Evolutionary conservation across 1,284 basidiomycete species (phyloP).

Genomic region (Laetiporus sulphureus): DNA sequence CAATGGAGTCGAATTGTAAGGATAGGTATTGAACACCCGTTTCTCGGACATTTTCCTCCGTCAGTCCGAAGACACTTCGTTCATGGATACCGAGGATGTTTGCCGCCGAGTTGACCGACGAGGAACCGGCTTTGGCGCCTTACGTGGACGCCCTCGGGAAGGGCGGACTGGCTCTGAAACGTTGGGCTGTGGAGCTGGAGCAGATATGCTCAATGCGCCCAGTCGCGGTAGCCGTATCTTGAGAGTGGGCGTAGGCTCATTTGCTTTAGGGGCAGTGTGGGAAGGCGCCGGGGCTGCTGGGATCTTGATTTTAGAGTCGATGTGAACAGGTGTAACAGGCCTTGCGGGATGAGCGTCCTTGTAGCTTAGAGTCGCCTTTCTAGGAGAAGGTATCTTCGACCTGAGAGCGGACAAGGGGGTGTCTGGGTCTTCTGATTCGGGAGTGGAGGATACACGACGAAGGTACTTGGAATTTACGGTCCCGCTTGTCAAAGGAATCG

Average conservation of each 20-base stretch:
- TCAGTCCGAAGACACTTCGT: too few species aligned
- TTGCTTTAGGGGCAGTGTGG: slow-evolving; percentile 4
- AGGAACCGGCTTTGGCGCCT: slow-evolving; percentile 4
- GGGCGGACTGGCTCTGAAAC: slow-evolving; percentile 1
- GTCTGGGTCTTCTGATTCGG: slow-evolving; percentile 2
- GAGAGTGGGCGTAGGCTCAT: slow-evolving; percentile 34
- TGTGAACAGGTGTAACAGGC: too few species aligned
- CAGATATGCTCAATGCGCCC: slow-evolving; percentile 18
- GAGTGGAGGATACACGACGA: too few species aligned
- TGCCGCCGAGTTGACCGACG: slow-evolving; percentile 15
- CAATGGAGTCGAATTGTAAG: too few species aligned
- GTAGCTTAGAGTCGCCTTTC: not conserved
- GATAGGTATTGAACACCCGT: too few species aligned
- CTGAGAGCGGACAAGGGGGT: not conserved
- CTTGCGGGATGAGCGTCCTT: not conserved
- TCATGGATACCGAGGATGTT: slow-evolving; percentile 12
- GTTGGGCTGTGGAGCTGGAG: slow-evolving; percentile 8
- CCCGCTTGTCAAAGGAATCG: not conserved
- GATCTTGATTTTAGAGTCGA: not conserved
- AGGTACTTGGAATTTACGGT: not conserved
- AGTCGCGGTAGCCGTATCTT: slow-evolving; percentile 54
- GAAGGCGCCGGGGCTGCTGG: slow-evolving; percentile 12
- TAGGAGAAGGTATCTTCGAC: too few species aligned
- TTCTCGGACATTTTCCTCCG: too few species aligned
- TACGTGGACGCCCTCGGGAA: slow-evolving; percentile 1